Evolutionary conservation across 2,329 filamentous ascomycete genomes (phyloP).

Genomic region (Zasmidium angulare): DNA sequence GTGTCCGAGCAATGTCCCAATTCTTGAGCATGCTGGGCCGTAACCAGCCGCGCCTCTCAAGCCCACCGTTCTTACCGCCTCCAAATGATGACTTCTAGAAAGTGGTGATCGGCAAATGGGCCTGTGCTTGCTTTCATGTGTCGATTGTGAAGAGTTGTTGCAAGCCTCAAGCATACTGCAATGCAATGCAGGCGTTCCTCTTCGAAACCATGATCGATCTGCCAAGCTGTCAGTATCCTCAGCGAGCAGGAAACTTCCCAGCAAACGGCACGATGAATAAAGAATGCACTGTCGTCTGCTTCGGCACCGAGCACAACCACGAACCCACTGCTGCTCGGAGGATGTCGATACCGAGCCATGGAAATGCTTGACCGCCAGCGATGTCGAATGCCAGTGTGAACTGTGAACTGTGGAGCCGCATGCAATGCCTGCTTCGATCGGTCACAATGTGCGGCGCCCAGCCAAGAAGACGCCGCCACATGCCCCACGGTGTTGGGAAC

Average conservation of each 20-base stretch:
- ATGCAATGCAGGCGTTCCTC: not conserved
- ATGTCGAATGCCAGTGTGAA: not conserved
- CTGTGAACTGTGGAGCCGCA: not conserved
- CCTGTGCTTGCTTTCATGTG: not conserved
- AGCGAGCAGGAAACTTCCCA: not conserved
- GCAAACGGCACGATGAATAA: not conserved
- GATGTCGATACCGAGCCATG: constrained; percentile 1
- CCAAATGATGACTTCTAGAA: not conserved
- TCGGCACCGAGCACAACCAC: constrained; percentile 1
- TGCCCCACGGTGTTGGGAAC: not conserved
- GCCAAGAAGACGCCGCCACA: not conserved
- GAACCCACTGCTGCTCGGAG: not conserved
- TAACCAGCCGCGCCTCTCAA: not conserved
- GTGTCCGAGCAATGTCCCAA: not conserved
- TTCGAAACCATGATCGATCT: not conserved
- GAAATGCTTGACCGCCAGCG: not conserved
- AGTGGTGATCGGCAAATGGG: not conserved
- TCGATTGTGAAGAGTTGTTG: not conserved
- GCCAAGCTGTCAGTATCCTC: not conserved
- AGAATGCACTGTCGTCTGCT: not conserved
- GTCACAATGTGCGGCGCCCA: not conserved
- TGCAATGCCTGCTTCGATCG: not conserved
- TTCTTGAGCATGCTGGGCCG: not conserved
- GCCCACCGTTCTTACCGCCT: not conserved
- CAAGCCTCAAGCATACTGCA: not conserved